These are phyloP conservation scores for Diaporthe sp. DNA, from an alignment of 2,329 filamentous ascomycete genomes.

Conservation along the genomic window DNA sequence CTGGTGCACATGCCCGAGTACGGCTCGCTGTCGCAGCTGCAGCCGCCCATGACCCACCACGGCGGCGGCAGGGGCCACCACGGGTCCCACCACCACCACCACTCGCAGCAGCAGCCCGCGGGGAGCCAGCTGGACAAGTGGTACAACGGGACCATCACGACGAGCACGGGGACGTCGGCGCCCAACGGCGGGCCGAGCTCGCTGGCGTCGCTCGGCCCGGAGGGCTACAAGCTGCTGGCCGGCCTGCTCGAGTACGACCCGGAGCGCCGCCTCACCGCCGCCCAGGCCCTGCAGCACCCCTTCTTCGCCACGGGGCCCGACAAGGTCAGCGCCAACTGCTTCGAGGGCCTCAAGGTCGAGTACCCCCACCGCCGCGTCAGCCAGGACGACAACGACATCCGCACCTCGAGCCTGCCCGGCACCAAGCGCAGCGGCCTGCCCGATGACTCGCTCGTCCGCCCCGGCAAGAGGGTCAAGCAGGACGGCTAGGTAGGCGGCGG, in stretches of 20 bases:
- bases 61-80: constrained; percentile 56
- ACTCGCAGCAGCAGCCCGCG: constrained; percentile 57
- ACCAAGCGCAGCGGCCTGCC: constrained; percentile 90
- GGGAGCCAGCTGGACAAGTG: constrained; percentile 78
- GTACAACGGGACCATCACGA: constrained; percentile 80
- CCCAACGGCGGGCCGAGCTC: constrained; percentile 52
- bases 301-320: constrained; percentile 83
- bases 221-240: constrained; percentile 86
- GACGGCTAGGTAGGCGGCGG: constrained; percentile 55
- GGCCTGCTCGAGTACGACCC: constrained; percentile 94
- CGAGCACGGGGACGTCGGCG: constrained; percentile 63
- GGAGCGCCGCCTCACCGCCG: constrained; percentile 86
- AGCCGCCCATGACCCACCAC: constrained; percentile 61
- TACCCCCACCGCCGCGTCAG: constrained; percentile 93
- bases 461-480: constrained; percentile 71
- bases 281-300: constrained; percentile 88
- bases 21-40: constrained; percentile 73
- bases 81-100: constrained; percentile 62
- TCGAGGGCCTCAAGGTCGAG: constrained; percentile 88
- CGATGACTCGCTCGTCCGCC: constrained; percentile 80
- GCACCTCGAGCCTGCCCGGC: constrained; percentile 88
- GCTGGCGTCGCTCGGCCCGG: constrained; percentile 74
- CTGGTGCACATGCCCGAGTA: constrained; percentile 91
- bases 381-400: constrained; percentile 95
- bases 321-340: constrained; percentile 84